Percentiles rank a stretch among this genome's conserved stretches.
phyloP scores from a whole-genome alignment of 1,284 basidiomycete genomes.

The Pseudozyma thailandica region DNA sequence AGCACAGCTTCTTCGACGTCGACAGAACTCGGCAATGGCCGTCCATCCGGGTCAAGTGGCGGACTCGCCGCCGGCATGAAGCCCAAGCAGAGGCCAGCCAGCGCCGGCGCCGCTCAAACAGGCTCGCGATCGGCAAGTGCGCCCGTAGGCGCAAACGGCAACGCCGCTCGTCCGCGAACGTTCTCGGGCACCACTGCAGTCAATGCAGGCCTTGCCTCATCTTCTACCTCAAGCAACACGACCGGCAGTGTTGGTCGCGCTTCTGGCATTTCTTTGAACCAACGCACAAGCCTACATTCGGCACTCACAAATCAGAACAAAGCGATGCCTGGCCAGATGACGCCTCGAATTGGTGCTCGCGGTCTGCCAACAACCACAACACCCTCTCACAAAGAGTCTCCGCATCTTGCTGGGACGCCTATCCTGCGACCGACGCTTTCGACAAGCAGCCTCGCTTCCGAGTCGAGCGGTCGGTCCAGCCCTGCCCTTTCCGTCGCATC shows the following conservation, averaged over 20 bases:
- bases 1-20: conserved; percentile 6
- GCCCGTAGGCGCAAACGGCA: not conserved
- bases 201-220: conserved; percentile 17
- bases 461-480: conserved; percentile 38
- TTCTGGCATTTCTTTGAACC: not conserved
- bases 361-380: conserved; percentile 12
- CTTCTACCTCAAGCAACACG: conserved; percentile 3
- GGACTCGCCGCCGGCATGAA: conserved; percentile 39
- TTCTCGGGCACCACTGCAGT: conserved; percentile 33
- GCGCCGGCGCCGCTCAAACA: conserved; percentile 16
- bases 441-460: conserved; percentile 35
- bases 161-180: conserved; percentile 19
- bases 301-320: conserved; percentile 33
- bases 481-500: conserved; percentile 38
- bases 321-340: conserved; percentile 14
- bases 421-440: conserved; percentile 22
- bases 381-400: conserved; percentile 24
- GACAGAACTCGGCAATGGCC: conserved; percentile 18
- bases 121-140: conserved; percentile 14
- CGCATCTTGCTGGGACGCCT: conserved; percentile 14
- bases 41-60: conserved; percentile 3
- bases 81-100: conserved; percentile 42
- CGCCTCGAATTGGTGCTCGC: conserved; percentile 28
- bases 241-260: conserved; percentile 8
- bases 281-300: conserved; percentile 37